These are phyloP conservation scores for Mycena leptocephala DNA, from an alignment of 768 basidiomycete genomes.

Conservation along the genomic window DNA sequence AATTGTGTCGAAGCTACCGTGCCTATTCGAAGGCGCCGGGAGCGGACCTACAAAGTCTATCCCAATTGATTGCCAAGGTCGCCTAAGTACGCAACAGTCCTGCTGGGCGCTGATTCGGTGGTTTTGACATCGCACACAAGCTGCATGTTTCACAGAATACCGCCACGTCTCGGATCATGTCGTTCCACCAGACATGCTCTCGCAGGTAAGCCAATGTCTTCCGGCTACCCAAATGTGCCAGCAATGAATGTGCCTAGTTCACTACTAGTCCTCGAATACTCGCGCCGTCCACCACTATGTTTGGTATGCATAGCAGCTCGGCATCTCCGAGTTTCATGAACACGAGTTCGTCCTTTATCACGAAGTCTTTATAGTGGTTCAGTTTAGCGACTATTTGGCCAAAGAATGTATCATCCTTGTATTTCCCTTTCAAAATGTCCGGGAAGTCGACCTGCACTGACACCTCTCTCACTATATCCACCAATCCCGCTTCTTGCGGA, in stretches of 20 bases:
- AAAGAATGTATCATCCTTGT: constrained; percentile 51
- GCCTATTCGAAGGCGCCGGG: constrained; percentile 34
- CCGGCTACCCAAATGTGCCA: constrained; percentile 50
- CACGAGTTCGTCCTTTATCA: constrained; percentile 35
- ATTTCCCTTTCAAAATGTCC: constrained; percentile 21
- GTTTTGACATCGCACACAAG: constrained; percentile 37
- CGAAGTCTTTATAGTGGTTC: constrained; percentile 44
- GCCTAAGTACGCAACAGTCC: constrained; percentile 40
- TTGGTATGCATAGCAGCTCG: constrained; percentile 41
- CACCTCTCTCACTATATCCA: no score
- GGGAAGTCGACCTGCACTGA: constrained; percentile 13
- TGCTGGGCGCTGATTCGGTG: constrained; percentile 28
- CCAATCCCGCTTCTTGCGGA: no score
- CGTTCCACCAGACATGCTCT: constrained; percentile 28
- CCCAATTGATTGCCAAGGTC: constrained; percentile 45
- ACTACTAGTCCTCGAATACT: constrained; percentile 45
- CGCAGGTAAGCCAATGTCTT: constrained; percentile 47
- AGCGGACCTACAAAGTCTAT: constrained; percentile 47
- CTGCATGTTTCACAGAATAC: constrained; percentile 9
- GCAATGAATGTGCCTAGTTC: constrained; percentile 50
- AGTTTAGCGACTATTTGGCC: constrained; percentile 39
- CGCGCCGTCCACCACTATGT: constrained; percentile 28
- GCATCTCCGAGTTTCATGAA: constrained; percentile 25
- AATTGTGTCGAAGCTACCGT: constrained; percentile 40
- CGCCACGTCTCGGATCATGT: constrained; percentile 17